Conservation (phyloP, 805 yeast species). For the Saturnispora quitensis region DNA sequence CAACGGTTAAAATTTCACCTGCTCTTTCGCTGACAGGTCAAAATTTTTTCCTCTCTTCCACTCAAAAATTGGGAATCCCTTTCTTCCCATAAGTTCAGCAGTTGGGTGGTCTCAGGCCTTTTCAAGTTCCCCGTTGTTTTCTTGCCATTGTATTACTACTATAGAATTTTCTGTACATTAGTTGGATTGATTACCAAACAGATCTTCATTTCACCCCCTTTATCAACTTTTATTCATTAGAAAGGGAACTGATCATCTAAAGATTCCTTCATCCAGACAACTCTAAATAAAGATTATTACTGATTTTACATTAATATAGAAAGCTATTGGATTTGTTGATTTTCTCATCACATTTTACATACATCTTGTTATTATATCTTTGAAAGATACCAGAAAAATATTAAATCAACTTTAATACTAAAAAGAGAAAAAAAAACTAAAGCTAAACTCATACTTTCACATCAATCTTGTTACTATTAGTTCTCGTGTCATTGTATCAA, state of each 20-base stretch:
- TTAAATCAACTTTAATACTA: neutral
- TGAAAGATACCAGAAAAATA: neutral
- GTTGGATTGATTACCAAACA: neutral
- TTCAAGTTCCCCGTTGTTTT: neutral
- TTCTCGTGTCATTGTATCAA: slow-evolving; percentile 6
- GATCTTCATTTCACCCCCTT: neutral
- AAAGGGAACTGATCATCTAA: neutral
- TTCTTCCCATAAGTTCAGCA: neutral
- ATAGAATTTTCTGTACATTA: neutral
- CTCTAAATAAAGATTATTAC: neutral
- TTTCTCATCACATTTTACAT: neutral
- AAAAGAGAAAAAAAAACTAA: neutral
- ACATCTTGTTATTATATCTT: neutral
- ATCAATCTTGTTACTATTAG: slow-evolving; percentile 7
- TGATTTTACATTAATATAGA: neutral
- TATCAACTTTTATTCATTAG: neutral
- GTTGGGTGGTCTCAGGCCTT: neutral
- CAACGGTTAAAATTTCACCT: neutral
- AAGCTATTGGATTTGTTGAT: neutral
- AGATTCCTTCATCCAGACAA: neutral
- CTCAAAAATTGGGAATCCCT: neutral
- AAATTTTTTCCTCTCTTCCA: neutral
- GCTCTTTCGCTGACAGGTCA: slow-evolving; percentile 3
- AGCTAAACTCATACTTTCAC: neutral
- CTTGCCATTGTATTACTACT: neutral